Evolutionary conservation across 2,329 filamentous ascomycete genomes (phyloP).

Genomic region (Colletotrichum musae): DNA sequence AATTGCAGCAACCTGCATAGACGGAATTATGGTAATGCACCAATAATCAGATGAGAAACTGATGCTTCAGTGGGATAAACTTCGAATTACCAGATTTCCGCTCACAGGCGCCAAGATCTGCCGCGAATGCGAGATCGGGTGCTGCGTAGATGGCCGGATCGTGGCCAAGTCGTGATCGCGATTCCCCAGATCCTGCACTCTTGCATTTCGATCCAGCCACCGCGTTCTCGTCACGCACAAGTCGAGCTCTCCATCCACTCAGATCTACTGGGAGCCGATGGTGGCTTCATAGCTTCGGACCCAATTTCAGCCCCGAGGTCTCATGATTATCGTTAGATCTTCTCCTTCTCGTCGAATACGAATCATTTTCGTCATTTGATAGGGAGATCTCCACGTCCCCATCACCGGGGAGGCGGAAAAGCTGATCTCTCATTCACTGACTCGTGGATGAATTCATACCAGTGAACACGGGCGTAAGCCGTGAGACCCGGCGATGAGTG

Average conservation of each 20-base stretch:
- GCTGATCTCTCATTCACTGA: constrained; percentile 1
- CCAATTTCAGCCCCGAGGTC: constrained; percentile 3
- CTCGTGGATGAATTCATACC: constrained; percentile 28
- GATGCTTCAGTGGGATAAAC: too few relatives aligned
- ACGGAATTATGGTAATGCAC: too few relatives aligned
- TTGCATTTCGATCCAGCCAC: constrained; percentile 38
- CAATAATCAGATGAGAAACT: too few relatives aligned
- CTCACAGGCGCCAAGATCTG: neutral
- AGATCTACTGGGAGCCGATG: neutral
- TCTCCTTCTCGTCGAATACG: neutral
- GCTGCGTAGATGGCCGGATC: neutral
- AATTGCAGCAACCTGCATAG: too few relatives aligned
- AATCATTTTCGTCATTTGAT: neutral
- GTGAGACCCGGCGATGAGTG: constrained; percentile 7
- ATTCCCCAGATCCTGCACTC: constrained; percentile 35
- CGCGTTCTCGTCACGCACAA: neutral
- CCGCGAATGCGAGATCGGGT: constrained; percentile 6
- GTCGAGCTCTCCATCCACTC: neutral
- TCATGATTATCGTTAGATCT: constrained; percentile 18
- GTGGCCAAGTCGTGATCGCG: neutral
- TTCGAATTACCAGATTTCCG: too few relatives aligned
- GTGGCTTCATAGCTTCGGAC: neutral
- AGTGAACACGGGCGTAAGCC: neutral
- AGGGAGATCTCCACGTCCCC: constrained; percentile 26
- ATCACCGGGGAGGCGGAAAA: constrained; percentile 16